Evolutionary conservation across 768 basidiomycete species (phyloP).

Genomic region (Tricholoma matsutake): DNA sequence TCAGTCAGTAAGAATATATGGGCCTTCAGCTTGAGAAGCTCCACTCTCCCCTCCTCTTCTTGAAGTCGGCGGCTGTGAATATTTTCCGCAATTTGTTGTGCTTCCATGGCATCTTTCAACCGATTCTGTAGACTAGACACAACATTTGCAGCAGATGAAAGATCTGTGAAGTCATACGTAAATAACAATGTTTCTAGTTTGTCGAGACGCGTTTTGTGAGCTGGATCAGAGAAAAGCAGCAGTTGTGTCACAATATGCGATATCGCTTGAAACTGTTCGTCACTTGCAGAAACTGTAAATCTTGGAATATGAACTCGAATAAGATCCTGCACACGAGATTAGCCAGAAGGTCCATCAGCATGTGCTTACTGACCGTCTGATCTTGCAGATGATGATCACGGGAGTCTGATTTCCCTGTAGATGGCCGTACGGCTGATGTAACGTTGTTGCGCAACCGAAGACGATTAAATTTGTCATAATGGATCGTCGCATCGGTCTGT

Average conservation of each 20-base stretch:
- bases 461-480: conserved; percentile 94
- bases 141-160: conserved; percentile 65
- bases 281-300: conserved; percentile 82
- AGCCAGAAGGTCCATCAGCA: neutral
- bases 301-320: conserved; percentile 78
- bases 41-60: conserved; percentile 45
- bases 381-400: conserved; percentile 53
- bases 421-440: conserved; percentile 43
- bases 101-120: conserved; percentile 62
- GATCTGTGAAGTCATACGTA: conserved; percentile 85
- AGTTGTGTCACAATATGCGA: conserved; percentile 86
- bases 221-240: conserved; percentile 85
- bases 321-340: conserved; percentile 56
- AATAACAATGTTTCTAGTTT: conserved; percentile 80
- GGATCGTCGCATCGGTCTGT: conserved; percentile 80
- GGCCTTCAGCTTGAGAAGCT: conserved; percentile 65
- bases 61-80: conserved; percentile 35
- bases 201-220: conserved; percentile 73
- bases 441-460: conserved; percentile 76
- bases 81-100: conserved; percentile 38
- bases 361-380: conserved; percentile 49
- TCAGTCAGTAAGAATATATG: conserved; percentile 72
- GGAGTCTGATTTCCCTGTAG: conserved; percentile 33
- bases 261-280: conserved; percentile 79
- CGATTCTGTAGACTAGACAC: conserved; percentile 70